These are phyloP conservation scores for Amanita subjunquillea DNA, from an alignment of 768 basidiomycete species.

Conservation along the genomic window DNA sequence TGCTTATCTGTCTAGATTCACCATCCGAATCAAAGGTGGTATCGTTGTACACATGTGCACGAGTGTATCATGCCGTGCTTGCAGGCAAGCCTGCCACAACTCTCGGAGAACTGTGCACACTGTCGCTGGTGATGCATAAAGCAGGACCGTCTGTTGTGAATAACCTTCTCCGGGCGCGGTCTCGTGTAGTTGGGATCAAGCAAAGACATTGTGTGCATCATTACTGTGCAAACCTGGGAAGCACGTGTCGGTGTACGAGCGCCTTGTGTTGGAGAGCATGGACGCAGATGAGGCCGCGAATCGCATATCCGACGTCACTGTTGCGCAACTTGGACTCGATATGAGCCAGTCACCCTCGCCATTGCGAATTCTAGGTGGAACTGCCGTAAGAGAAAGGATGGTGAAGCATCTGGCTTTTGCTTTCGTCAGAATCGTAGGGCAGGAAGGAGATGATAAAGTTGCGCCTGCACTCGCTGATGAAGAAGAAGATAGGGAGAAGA, in stretches of 20 bases:
- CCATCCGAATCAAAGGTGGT: conserved; percentile 15
- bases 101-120: conserved; percentile 41
- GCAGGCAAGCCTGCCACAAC: conserved; percentile 26
- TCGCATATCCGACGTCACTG: conserved; percentile 17
- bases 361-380: conserved; percentile 39
- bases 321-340: conserved; percentile 6
- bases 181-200: conserved; percentile 21
- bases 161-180: conserved; percentile 26
- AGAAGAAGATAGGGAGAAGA: conserved; percentile 31
- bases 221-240: conserved; percentile 4
- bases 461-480: conserved; percentile 20
- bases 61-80: conserved; percentile 45
- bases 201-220: background rate
- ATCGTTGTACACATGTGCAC: conserved; percentile 31
- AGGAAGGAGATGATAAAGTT: conserved; percentile 21
- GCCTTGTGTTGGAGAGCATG: conserved; percentile 41
- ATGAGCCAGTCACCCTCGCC: conserved; percentile 20
- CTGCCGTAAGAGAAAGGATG: conserved; percentile 40
- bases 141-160: conserved; percentile 20
- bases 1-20: background rate
- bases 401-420: conserved; percentile 40
- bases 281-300: conserved; percentile 42
- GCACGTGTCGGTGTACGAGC: conserved; percentile 27
- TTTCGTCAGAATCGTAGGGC: conserved; percentile 36
- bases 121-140: conserved; percentile 43